Evolutionary conservation across 805 yeast genomes (phyloP), one percentile per base, ranked within the genome.

Genomic region (Spathaspora girioi): DNA sequence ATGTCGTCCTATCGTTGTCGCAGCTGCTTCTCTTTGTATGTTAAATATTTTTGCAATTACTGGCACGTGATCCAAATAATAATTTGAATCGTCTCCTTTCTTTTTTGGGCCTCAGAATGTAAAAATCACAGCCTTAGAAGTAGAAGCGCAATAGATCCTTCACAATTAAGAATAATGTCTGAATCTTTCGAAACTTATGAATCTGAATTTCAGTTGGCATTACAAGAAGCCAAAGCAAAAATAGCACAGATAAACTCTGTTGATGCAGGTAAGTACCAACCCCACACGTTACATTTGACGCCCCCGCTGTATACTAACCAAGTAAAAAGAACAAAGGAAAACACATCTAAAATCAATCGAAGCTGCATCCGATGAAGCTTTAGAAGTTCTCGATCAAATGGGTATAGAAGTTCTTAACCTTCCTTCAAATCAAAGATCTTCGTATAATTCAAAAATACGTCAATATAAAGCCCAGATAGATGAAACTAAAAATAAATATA

Each of bases 311-410:
- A 17, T 56, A 63, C 65, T 63, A 63, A 63, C 65, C 20, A 14
- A n/a, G 14, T 19, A 23, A 23, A 40, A 51, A 75, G 84, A 77
- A 46, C 79, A 74, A 48, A 75, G 90, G 50, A 75, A 77, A 40
- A 74, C 70, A 10, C 75, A 84, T 15, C 72, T 85, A 68, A 78
- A 78, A 58, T 81, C 84, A 14, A 77, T 82, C 2, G 91, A 87
- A 61, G 73, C 77, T 44, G 79, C 86, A 17, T 74, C 87, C n/a
- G 96, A 89, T 59, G 96, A 89, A 62, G 86, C 87, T 38, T 78
- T 83, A 50, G 96, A 89, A 62, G 76, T 89, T 41, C 68, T 90
- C 43, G 97, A 92, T 57, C 96, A 93, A 58, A 85, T 94, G 85
- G 83, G 83, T 26, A 76, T 93, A 42, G 98, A 93, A 65, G 86